Evolutionary conservation across 148 eudicot species (phyloP).

Genomic region (Diospyros kaki): DNA sequence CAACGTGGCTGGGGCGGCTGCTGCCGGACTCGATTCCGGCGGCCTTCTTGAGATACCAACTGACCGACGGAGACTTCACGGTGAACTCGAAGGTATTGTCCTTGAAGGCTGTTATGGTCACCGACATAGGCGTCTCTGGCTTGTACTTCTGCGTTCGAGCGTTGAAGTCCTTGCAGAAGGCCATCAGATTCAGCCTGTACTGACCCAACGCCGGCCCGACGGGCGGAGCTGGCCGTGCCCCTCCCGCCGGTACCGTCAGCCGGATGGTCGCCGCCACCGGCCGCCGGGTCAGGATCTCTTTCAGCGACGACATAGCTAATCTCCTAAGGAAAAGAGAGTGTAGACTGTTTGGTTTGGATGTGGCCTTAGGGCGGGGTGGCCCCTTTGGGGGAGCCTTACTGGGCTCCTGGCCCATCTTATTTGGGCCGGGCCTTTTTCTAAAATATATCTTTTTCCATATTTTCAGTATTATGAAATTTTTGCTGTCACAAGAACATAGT

Average conservation of each 20-base stretch:
- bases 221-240: conserved; percentile 76
- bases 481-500: too few relatives aligned
- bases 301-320: conserved; percentile 51
- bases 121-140: conserved; percentile 42
- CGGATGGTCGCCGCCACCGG: conserved; percentile 81
- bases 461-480: too few relatives aligned
- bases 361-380: too few relatives aligned
- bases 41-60: conserved; percentile 82
- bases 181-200: conserved; percentile 44
- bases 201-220: conserved; percentile 87
- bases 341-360: conserved; percentile 24
- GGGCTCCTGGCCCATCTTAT: too few relatives aligned
- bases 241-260: conserved; percentile 83
- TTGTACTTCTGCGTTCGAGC: conserved; percentile 89
- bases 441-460: too few relatives aligned
- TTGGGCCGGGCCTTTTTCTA: too few relatives aligned
- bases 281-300: conserved; percentile 58
- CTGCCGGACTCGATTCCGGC: conserved; percentile 77
- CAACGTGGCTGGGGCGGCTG: conserved; percentile 61
- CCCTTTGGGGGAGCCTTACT: too few relatives aligned
- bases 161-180: conserved; percentile 91
- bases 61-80: conserved; percentile 65
- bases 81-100: conserved; percentile 84
- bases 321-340: neutral
- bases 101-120: conserved; percentile 66